Conservation (phyloP, 2,329 filamentous ascomycete genomes). For the Dactylellina parvicollis region DNA sequence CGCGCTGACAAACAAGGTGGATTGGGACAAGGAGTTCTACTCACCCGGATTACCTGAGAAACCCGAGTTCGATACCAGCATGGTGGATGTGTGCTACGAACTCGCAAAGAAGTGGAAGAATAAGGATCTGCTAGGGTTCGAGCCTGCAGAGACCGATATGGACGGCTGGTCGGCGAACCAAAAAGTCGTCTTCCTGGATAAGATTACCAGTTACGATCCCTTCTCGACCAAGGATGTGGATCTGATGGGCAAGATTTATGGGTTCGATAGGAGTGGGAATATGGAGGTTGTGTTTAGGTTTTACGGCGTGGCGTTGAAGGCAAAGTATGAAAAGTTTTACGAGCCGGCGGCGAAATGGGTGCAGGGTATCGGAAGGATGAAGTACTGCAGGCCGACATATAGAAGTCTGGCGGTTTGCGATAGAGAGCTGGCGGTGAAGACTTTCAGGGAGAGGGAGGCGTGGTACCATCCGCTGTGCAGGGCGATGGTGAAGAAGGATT, state of each 20-base stretch:
- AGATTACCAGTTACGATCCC: slow-evolving; percentile 73
- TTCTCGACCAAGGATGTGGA: slow-evolving; percentile 74
- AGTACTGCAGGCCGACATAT: slow-evolving; percentile 91
- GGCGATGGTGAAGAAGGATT: slow-evolving; percentile 85
- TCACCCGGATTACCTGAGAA: slow-evolving; percentile 83
- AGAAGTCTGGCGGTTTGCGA: slow-evolving; percentile 79
- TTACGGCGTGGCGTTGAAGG: slow-evolving; percentile 79
- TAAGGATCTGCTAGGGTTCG: slow-evolving; percentile 62
- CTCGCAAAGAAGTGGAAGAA: slow-evolving; percentile 84
- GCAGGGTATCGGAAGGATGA: slow-evolving; percentile 89
- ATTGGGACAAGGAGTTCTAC: slow-evolving; percentile 93
- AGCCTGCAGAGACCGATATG: slow-evolving; percentile 75
- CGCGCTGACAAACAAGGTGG: slow-evolving; percentile 73
- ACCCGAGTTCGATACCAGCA: slow-evolving; percentile 86
- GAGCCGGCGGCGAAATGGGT: slow-evolving; percentile 77
- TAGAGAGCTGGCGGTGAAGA: slow-evolving; percentile 76
- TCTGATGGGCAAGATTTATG: slow-evolving; percentile 78
- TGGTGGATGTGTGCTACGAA: slow-evolving; percentile 85
- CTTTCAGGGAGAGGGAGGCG: slow-evolving; percentile 85
- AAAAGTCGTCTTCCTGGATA: slow-evolving; percentile 87
- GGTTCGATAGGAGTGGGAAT: slow-evolving; percentile 78
- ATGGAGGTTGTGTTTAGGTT: slow-evolving; percentile 86
- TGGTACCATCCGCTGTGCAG: slow-evolving; percentile 97
- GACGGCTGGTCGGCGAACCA: slow-evolving; percentile 83
- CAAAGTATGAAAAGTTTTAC: slow-evolving; percentile 75